Percentiles rank a stretch among this genome's conserved stretches.
Evolutionary conservation across 2,329 filamentous ascomycete species (phyloP).

Genomic region (Colletotrichum trifolii): DNA sequence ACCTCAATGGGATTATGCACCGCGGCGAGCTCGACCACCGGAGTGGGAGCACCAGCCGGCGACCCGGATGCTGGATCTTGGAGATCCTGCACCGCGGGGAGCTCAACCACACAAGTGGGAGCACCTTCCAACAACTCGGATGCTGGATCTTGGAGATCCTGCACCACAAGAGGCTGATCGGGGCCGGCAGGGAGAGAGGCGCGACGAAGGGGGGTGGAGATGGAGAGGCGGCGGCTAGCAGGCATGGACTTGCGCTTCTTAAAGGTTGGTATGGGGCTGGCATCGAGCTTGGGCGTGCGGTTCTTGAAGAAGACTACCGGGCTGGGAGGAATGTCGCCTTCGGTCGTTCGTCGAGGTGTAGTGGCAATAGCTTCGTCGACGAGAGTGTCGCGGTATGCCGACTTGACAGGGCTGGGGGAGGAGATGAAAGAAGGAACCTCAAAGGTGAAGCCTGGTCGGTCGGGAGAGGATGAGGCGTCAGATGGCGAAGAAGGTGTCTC

Average conservation of each 20-base stretch:
- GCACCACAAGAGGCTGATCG: conserved; percentile 23
- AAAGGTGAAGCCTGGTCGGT: conserved; percentile 26
- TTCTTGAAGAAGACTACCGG: conserved; percentile 29
- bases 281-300: conserved; percentile 12
- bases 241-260: conserved; percentile 29
- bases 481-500: background rate
- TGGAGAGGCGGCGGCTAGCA: conserved; percentile 1
- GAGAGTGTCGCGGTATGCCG: background rate
- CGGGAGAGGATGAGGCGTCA: conserved; percentile 19
- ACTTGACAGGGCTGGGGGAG: background rate
- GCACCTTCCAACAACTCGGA: conserved; percentile 26
- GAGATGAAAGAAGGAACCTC: conserved; percentile 23
- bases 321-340: conserved; percentile 6
- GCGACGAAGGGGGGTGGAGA: conserved; percentile 22
- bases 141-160: conserved; percentile 30
- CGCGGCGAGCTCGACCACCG: conserved; percentile 19
- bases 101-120: conserved; percentile 30
- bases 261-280: conserved; percentile 9
- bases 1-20: conserved; percentile 22
- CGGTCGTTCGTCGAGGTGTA: too few relatives aligned
- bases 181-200: conserved; percentile 22
- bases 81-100: conserved; percentile 30
- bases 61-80: conserved; percentile 21
- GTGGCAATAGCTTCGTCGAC: background rate
- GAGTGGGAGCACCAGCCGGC: conserved; percentile 17